Conservation (phyloP, 2,329 filamentous ascomycete genomes). For the Dichotomopilus funicola region DNA sequence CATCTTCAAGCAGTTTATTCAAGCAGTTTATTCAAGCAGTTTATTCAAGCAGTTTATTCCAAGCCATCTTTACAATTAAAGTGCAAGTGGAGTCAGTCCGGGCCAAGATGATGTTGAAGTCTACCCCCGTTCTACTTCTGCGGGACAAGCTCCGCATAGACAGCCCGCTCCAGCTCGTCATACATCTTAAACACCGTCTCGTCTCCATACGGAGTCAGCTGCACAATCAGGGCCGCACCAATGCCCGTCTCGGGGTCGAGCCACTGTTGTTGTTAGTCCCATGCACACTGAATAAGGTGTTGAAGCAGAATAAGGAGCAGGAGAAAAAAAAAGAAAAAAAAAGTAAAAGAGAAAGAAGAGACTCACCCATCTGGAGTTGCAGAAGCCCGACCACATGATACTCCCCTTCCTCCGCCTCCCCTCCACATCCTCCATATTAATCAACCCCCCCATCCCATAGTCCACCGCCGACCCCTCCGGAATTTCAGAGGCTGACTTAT, state of each 20-base stretch:
- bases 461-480: conserved; percentile 28
- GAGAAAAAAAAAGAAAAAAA: background rate
- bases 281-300: background rate
- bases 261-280: conserved; percentile 19
- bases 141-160: conserved; percentile 29
- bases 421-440: conserved; percentile 35
- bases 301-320: background rate
- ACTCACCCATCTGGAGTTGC: conserved; percentile 39
- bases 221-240: conserved; percentile 34
- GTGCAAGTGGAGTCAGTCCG: background rate
- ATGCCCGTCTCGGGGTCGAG: conserved; percentile 33
- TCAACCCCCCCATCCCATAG: conserved; percentile 34
- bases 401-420: conserved; percentile 37
- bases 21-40: too few species aligned
- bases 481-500: conserved; percentile 34
- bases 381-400: conserved; percentile 39
- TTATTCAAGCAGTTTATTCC: background rate
- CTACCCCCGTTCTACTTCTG: too few species aligned
- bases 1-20: background rate
- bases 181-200: conserved; percentile 31
- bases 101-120: background rate
- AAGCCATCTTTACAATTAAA: background rate
- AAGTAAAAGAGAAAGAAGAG: background rate
- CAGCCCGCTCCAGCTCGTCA: conserved; percentile 34
- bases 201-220: conserved; percentile 35